phyloP scores from a whole-genome alignment of 768 basidiomycete species.

The Porphyrellus cyaneotinctus region DNA sequence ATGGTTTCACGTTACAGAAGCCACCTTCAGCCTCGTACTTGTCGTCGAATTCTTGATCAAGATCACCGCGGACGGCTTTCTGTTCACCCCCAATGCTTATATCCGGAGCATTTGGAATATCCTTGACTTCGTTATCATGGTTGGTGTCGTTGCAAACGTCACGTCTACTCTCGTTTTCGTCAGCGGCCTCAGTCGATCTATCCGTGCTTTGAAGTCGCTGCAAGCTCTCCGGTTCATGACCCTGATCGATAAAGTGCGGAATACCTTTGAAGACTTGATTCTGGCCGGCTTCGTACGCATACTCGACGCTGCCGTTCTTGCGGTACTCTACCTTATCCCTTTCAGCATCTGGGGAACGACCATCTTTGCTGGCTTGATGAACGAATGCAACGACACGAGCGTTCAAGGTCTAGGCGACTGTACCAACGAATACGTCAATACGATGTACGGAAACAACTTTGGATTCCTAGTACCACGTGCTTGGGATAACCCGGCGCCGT shows the following conservation, averaged over 20 bases:
- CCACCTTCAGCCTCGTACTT: constrained; percentile 63
- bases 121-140: constrained; percentile 83
- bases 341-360: constrained; percentile 94
- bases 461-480: constrained; percentile 75
- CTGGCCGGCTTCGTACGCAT: constrained; percentile 83
- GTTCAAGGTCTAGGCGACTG: constrained; percentile 58
- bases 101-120: constrained; percentile 89
- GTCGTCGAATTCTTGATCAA: constrained; percentile 87
- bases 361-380: constrained; percentile 84
- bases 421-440: constrained; percentile 66
- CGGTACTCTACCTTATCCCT: constrained; percentile 87
- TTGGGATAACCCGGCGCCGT: constrained; percentile 86
- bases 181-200: constrained; percentile 76
- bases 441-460: constrained; percentile 56
- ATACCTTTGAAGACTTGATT: constrained; percentile 82
- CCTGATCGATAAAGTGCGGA: constrained; percentile 79
- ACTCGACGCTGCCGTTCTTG: constrained; percentile 83
- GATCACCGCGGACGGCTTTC: constrained; percentile 86
- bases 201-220: constrained; percentile 82
- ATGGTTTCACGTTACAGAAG: constrained; percentile 88
- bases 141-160: constrained; percentile 71
- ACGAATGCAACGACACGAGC: constrained; percentile 71
- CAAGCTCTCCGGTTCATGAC: constrained; percentile 88
- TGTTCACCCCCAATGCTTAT: constrained; percentile 90
- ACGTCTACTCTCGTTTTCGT: constrained; percentile 68